Conservation (phyloP, 1,139 yeast genomes). For the Suhomyces panamericanus region DNA sequence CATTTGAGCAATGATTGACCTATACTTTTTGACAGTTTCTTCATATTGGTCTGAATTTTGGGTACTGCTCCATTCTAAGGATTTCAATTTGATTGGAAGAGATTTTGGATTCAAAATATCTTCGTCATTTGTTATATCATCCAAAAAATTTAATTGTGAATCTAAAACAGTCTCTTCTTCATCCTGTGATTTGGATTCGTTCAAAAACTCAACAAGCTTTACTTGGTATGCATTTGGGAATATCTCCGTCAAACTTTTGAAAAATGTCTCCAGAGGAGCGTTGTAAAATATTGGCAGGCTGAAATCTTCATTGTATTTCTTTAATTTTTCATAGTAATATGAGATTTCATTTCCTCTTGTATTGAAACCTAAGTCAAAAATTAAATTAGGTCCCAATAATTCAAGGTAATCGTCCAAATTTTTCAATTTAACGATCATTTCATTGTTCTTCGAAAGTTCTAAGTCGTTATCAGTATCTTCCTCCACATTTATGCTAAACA, state of each 20-base stretch:
- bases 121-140: slow-evolving; percentile 37
- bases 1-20: slow-evolving; percentile 21
- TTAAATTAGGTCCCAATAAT: slow-evolving; percentile 36
- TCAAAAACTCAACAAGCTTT: slow-evolving; percentile 33
- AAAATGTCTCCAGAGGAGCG: slow-evolving; percentile 6
- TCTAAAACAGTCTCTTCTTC: slow-evolving; percentile 28
- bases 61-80: slow-evolving; percentile 42
- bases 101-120: slow-evolving; percentile 31
- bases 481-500: slow-evolving; percentile 37
- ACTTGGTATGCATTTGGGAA: slow-evolving; percentile 41
- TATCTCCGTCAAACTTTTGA: slow-evolving; percentile 19
- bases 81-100: slow-evolving; percentile 27
- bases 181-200: slow-evolving; percentile 22
- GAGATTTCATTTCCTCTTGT: slow-evolving; percentile 17
- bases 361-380: slow-evolving; percentile 40
- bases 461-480: slow-evolving; percentile 38
- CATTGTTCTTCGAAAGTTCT: slow-evolving; percentile 31
- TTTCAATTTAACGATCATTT: slow-evolving; percentile 28
- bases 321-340: slow-evolving; percentile 8
- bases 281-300: slow-evolving; percentile 8
- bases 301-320: not conserved
- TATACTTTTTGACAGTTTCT: slow-evolving; percentile 26
- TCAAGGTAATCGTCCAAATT: slow-evolving; percentile 36
- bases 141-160: slow-evolving; percentile 39
- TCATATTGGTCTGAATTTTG: slow-evolving; percentile 19